Evolutionary conservation across 2,329 filamentous ascomycete species (phyloP), one percentile per base, ranked within the genome.

Genomic region (Laburnicola sp.): DNA sequence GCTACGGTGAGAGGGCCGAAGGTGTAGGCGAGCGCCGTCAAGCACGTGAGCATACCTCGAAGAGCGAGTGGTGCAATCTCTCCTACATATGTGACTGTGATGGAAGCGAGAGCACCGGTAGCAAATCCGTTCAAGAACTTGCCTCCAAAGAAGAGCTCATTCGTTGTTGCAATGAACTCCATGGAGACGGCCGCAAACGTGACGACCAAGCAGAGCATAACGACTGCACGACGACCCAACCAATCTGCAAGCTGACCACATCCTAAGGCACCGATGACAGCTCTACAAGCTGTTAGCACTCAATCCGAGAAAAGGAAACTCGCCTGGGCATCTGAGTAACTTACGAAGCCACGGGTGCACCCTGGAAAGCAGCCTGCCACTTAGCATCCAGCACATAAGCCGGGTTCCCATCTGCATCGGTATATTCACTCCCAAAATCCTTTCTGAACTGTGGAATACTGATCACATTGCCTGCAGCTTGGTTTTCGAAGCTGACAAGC

Each of bases 281-380:
- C 59, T 27, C 54, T 62, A 22, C 25, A 21, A 21, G 6, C 6
- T 6, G 34, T 38, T 22, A 38, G 34, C 4, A 6, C 9, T 35
- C 21, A 10, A n/a, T 35, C 32, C 11, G 21, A 3, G 7, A 35
- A 35, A 35, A 3, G 16, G 16, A 16, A 16, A 16, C 16, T 16
- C 16, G 16, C 16, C 30, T 32, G 30, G 30, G 7, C 30, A 32
- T 7, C 30, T 22, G 16, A 37, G 11, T 3, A n/a, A 65, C 67
- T 46, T 59, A 71, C 54, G 68, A 69, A 34, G 75, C 75, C 16
- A 76, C 68, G 2, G 76, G 75, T 0, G 65, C 76, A 8, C 74
- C 76, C 34, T 70, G 68, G 53, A 78, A 78, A 4, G 76, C 76
- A 21, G 66, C 69, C 55, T 79, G 75, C 77, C 76, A 79, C 11